A percentile compares a stretch with the other conserved stretches of the same genome.
These are phyloP conservation scores for Cryptococcus amylolentus DNA, from an alignment of 1,284 basidiomycete genomes.

Conservation along the genomic window DNA sequence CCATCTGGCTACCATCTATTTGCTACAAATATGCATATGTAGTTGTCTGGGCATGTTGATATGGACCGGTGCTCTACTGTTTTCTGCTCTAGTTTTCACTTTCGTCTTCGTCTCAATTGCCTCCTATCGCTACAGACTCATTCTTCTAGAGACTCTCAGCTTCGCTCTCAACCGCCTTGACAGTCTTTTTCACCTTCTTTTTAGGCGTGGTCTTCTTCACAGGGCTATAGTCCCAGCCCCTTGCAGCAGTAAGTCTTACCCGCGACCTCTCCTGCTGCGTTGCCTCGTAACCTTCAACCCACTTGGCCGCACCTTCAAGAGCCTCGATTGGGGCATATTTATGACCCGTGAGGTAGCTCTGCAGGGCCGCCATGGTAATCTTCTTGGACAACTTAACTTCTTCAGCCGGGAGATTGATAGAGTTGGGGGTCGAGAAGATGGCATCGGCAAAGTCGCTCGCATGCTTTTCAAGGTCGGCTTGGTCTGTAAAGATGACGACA, in stretches of 20 bases:
- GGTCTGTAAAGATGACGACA: neutral
- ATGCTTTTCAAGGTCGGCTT: constrained; percentile 14
- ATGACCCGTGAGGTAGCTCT: constrained; percentile 60
- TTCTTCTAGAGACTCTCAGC: neutral
- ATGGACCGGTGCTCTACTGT: too few species aligned
- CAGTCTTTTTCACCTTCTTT: neutral
- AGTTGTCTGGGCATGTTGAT: too few species aligned
- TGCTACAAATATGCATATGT: too few species aligned
- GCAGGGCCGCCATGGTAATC: constrained; percentile 76
- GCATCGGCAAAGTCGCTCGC: constrained; percentile 16
- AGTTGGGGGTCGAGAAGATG: constrained; percentile 7
- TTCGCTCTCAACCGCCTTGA: neutral
- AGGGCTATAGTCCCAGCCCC: neutral
- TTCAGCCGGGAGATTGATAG: neutral
- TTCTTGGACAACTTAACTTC: neutral
- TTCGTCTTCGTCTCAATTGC: too few species aligned
- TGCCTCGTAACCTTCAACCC: constrained; percentile 15
- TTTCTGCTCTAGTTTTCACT: too few species aligned
- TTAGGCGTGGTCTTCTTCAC: neutral
- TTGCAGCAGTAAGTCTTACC: neutral
- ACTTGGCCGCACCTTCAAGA: constrained; percentile 16
- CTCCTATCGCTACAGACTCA: neutral
- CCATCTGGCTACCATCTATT: too few species aligned
- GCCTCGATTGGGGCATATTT: constrained; percentile 32
- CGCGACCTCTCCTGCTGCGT: neutral